phyloP scores from a whole-genome alignment of 1,139 yeast species.

The Suhomyces maxii region DNA sequence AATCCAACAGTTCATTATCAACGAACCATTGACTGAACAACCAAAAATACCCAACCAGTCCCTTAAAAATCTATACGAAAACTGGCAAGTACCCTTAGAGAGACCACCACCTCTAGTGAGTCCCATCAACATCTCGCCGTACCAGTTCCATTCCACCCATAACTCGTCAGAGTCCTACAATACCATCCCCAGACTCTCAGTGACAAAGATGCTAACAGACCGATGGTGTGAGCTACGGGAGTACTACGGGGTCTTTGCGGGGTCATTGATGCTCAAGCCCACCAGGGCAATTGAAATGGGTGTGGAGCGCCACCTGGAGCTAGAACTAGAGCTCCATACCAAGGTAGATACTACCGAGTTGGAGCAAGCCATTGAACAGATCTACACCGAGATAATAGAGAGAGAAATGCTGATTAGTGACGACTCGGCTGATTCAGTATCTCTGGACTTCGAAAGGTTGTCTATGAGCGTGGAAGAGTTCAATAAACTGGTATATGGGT shows the following conservation, averaged over 20 bases:
- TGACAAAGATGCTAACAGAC: conserved; percentile 22
- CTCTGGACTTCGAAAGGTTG: neutral
- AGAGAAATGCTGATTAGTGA: neutral
- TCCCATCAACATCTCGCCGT: conserved; percentile 16
- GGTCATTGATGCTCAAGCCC: conserved; percentile 11
- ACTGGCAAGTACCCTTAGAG: conserved; percentile 11
- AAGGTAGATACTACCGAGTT: conserved; percentile 11
- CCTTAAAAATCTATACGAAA: conserved; percentile 8
- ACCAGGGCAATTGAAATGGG: conserved; percentile 15
- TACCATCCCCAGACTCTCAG: conserved; percentile 22
- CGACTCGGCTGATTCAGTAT: neutral
- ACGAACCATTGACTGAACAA: neutral
- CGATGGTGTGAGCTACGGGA: conserved; percentile 29
- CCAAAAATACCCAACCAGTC: conserved; percentile 1
- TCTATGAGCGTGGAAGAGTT: conserved; percentile 1
- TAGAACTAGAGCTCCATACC: conserved; percentile 15
- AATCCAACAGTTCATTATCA: conserved; percentile 10
- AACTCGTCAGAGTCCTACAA: conserved; percentile 19
- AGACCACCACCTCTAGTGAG: conserved; percentile 13
- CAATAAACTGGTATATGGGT: conserved; percentile 12
- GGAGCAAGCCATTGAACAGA: neutral
- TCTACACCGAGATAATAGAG: conserved; percentile 1
- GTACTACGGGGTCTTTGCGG: conserved; percentile 22
- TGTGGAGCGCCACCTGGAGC: conserved; percentile 11
- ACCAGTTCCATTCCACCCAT: conserved; percentile 15